Evolutionary conservation across 2,329 filamentous ascomycete genomes (phyloP).

Genomic region (Colletotrichum sp.): DNA sequence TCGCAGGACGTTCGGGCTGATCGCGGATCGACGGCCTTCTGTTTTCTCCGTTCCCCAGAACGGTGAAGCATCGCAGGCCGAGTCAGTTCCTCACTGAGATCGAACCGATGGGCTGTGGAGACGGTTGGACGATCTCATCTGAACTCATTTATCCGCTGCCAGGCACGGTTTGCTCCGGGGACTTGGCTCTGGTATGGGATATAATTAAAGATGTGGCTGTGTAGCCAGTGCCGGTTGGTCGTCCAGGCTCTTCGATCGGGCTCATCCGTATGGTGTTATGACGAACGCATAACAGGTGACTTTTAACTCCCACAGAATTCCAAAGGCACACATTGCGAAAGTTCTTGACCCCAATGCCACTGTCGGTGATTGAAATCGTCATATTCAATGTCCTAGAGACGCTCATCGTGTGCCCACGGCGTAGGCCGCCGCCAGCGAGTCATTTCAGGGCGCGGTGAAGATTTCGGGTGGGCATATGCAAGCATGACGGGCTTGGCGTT

Average conservation of each 20-base stretch:
- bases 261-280: no score
- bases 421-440: not conserved
- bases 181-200: not conserved
- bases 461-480: not conserved
- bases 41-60: not conserved
- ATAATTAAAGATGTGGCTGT: not conserved
- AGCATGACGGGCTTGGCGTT: not conserved
- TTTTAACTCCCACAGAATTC: accelerated
- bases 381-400: accelerated
- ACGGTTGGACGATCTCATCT: not conserved
- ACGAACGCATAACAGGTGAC: no score
- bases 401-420: not conserved
- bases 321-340: not conserved
- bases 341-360: accelerated
- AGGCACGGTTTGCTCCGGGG: not conserved
- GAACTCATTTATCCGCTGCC: not conserved
- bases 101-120: not conserved
- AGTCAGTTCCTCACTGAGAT: not conserved
- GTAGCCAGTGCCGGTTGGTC: accelerated
- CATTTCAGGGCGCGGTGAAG: not conserved
- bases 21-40: not conserved
- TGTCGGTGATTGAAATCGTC: accelerated
- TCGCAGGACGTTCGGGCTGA: not conserved
- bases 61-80: not conserved
- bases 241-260: no score